Percentiles rank a stretch among this genome's conserved stretches.
Evolutionary conservation across 441 rosid genomes (phyloP).

Genomic region (Euphorbia schlechtendalii): DNA sequence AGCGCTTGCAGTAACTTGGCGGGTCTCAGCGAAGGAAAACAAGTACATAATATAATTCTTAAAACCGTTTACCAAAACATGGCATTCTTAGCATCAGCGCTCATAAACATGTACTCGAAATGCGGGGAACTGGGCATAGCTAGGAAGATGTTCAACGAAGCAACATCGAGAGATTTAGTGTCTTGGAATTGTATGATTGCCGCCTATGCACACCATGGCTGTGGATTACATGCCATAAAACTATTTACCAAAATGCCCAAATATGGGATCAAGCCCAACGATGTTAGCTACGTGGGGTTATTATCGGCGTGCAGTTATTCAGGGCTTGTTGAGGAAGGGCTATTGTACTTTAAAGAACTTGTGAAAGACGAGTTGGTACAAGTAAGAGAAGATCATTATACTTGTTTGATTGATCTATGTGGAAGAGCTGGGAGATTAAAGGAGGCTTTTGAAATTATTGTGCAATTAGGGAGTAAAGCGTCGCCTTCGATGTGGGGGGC

Average conservation of each 20-base stretch:
- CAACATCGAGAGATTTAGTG: conserved; percentile 44
- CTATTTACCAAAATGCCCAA: conserved; percentile 47
- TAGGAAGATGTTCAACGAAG: conserved; percentile 42
- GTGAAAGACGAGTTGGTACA: conserved; percentile 32
- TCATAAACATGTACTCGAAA: conserved; percentile 68
- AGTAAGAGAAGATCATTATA: conserved; percentile 53
- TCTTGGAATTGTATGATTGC: conserved; percentile 68
- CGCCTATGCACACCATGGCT: conserved; percentile 65
- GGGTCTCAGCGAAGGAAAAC: conserved; percentile 56
- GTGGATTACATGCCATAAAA: conserved; percentile 44
- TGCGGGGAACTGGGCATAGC: conserved; percentile 48
- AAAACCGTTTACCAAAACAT: conserved; percentile 41
- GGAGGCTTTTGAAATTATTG: conserved; percentile 41
- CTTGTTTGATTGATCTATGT: conserved; percentile 58
- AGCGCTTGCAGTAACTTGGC: conserved; percentile 62
- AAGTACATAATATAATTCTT: conserved; percentile 47
- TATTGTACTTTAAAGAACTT: conserved; percentile 42
- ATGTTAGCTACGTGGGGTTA: conserved; percentile 49
- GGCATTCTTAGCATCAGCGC: conserved; percentile 43
- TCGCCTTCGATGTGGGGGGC: conserved; percentile 51
- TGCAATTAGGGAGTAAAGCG: conserved; percentile 24
- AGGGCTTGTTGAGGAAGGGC: conserved; percentile 56
- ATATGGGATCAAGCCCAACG: conserved; percentile 42
- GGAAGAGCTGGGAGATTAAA: conserved; percentile 56
- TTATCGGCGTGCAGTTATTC: conserved; percentile 62